Percentiles rank a stretch among this genome's conserved stretches.
phyloP scores from a whole-genome alignment of 106 monocot species.

The Allium cepa region DNA sequence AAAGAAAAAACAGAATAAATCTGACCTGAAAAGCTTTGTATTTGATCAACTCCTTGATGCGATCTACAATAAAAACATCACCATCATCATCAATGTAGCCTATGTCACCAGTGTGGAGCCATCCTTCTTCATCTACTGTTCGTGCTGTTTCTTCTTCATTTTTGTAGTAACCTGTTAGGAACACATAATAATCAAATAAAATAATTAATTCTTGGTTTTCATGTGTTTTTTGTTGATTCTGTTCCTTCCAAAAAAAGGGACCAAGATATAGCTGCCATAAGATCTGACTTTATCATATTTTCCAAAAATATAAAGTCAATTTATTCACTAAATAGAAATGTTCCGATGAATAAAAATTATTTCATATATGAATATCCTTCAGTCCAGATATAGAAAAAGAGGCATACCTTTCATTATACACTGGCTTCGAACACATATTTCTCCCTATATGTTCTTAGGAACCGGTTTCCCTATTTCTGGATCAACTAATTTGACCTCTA shows the following conservation, averaged over 20 bases:
- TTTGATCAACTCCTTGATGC: conserved; percentile 96
- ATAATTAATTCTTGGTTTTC: background rate
- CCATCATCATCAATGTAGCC: conserved; percentile 96
- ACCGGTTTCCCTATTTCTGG: too few species aligned
- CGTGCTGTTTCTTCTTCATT: background rate
- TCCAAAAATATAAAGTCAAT: background rate
- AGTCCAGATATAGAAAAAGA: too few species aligned
- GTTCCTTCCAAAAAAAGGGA: background rate
- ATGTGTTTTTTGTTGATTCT: background rate
- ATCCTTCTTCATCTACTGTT: background rate
- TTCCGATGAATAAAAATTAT: too few species aligned
- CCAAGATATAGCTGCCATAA: too few species aligned
- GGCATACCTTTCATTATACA: too few species aligned
- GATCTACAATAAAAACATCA: conserved; percentile 82
- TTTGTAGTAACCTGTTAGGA: background rate
- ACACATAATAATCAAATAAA: background rate
- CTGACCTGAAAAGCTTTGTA: conserved; percentile 92
- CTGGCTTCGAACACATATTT: too few species aligned
- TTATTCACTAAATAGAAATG: too few species aligned
- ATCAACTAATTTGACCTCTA: too few species aligned
- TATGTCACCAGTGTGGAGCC: conserved; percentile 67
- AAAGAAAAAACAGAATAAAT: background rate
- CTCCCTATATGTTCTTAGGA: too few species aligned
- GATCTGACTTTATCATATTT: too few species aligned
- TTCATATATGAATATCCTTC: too few species aligned